phyloP scores from a whole-genome alignment of 2,329 filamentous ascomycete genomes.

The Pochonia chlamydosporia region DNA sequence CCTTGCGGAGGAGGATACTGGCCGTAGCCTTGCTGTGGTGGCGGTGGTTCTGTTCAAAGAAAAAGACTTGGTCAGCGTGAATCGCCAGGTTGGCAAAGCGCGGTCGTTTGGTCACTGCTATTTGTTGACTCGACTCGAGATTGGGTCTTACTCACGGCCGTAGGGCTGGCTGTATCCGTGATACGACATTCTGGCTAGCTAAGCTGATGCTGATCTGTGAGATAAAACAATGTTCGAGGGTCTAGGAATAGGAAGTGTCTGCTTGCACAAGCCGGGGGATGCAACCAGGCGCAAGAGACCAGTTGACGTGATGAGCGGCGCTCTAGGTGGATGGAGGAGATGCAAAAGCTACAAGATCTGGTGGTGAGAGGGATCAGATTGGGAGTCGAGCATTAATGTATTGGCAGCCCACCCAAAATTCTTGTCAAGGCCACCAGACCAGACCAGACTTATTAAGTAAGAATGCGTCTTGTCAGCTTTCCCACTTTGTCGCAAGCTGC shows the following conservation, averaged over 20 bases:
- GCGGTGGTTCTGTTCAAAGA: slow-evolving; percentile 22
- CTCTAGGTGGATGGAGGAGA: not conserved
- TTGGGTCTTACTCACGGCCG: slow-evolving; percentile 28
- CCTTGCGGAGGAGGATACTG: slow-evolving; percentile 20
- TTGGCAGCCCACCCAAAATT: not conserved
- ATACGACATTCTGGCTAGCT: slow-evolving; percentile 25
- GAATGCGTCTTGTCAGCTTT: too few species aligned
- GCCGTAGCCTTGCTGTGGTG: slow-evolving; percentile 30
- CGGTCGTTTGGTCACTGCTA: too few species aligned
- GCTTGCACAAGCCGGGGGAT: too few species aligned
- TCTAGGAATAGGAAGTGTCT: too few species aligned
- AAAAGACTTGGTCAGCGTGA: not conserved
- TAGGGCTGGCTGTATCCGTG: slow-evolving; percentile 22
- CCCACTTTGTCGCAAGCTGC: too few species aligned
- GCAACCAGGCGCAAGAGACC: not conserved
- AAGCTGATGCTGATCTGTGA: not conserved
- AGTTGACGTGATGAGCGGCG: too few species aligned
- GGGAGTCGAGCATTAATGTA: slow-evolving; percentile 3
- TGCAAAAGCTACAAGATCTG: not conserved
- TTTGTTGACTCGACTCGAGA: not conserved
- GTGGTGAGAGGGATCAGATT: too few species aligned
- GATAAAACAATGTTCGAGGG: not conserved
- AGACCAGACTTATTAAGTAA: too few species aligned
- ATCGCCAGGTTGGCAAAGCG: not conserved
- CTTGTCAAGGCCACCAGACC: too few species aligned